phyloP scores from a whole-genome alignment of 106 monocot species.

The Gastrodia elata region DNA sequence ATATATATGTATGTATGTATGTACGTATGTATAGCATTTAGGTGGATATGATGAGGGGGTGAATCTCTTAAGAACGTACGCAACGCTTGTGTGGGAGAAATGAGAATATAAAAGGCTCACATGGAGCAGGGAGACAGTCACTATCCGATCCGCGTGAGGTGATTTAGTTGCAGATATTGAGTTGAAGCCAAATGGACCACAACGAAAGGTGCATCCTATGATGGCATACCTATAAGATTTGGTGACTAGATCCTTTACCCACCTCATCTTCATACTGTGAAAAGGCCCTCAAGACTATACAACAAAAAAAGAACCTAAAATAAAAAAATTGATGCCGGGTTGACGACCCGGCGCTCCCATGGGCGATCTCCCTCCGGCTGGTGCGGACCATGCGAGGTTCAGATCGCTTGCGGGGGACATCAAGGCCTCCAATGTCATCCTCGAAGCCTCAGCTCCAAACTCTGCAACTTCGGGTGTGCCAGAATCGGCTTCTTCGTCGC shows the following conservation, averaged over 20 bases:
- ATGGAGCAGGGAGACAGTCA: background rate
- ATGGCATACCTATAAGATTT: slow-evolving; percentile 3
- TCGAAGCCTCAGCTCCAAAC: slow-evolving; percentile 35
- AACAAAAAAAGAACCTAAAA: no score
- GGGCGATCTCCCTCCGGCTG: slow-evolving; percentile 42
- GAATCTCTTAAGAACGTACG: background rate
- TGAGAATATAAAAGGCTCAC: background rate
- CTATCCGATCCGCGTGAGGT: background rate
- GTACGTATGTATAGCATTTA: no score
- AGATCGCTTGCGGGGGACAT: slow-evolving; percentile 64
- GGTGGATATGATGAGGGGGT: background rate
- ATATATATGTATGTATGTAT: no score
- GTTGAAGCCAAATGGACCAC: slow-evolving; percentile 3
- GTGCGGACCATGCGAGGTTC: slow-evolving; percentile 43
- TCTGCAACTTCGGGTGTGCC: slow-evolving; percentile 80
- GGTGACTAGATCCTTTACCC: slow-evolving; percentile 5
- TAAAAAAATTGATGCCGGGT: no score
- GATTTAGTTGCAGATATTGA: slow-evolving; percentile 10
- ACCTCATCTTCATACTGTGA: slow-evolving; percentile 2
- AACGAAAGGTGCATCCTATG: slow-evolving; percentile 4
- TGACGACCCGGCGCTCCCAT: slow-evolving; percentile 27
- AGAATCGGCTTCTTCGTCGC: slow-evolving; percentile 52
- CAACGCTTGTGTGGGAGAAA: background rate
- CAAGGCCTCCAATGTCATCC: slow-evolving; percentile 65
- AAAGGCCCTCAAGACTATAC: no score